phyloP scores from a whole-genome alignment of 176 grass and related monocot species.

The Carex littledalei region DNA sequence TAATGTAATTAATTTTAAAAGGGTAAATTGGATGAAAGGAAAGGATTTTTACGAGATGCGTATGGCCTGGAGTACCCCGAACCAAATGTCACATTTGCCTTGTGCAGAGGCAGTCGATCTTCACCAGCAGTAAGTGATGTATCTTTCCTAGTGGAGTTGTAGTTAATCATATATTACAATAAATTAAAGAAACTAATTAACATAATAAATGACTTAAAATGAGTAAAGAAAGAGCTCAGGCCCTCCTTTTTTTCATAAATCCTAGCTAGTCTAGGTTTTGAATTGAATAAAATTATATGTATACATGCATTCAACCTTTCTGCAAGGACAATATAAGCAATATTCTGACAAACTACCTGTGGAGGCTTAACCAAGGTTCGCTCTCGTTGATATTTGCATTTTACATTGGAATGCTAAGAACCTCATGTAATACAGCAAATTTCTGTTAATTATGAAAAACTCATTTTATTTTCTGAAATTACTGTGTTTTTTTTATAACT shows the following conservation, averaged over 20 bases:
- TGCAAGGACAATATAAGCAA: neutral
- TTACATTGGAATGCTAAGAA: neutral
- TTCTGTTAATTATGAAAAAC: neutral
- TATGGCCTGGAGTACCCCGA: constrained; percentile 84
- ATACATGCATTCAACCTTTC: neutral
- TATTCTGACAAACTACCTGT: too few relatives aligned
- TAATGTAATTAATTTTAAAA: neutral
- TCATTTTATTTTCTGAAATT: neutral
- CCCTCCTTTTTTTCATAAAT: too few relatives aligned
- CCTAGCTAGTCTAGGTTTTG: too few relatives aligned
- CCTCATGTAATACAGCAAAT: neutral
- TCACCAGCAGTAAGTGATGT: constrained; percentile 61
- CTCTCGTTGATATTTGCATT: too few relatives aligned
- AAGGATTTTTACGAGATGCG: constrained; percentile 33
- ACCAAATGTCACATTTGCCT: constrained; percentile 87
- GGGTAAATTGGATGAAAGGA: constrained; percentile 48
- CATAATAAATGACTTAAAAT: neutral
- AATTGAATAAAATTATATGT: too few relatives aligned
- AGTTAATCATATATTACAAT: neutral
- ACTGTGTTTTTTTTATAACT: neutral
- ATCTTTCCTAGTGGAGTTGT: neutral
- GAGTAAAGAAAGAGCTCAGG: too few relatives aligned
- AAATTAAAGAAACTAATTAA: neutral
- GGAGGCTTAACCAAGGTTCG: too few relatives aligned
- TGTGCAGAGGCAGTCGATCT: constrained; percentile 84